Evolutionary conservation across 108 stramenopile species (phyloP), one percentile per base, ranked within the genome.

Genomic region (Fragilariopsis cylindrus): DNA sequence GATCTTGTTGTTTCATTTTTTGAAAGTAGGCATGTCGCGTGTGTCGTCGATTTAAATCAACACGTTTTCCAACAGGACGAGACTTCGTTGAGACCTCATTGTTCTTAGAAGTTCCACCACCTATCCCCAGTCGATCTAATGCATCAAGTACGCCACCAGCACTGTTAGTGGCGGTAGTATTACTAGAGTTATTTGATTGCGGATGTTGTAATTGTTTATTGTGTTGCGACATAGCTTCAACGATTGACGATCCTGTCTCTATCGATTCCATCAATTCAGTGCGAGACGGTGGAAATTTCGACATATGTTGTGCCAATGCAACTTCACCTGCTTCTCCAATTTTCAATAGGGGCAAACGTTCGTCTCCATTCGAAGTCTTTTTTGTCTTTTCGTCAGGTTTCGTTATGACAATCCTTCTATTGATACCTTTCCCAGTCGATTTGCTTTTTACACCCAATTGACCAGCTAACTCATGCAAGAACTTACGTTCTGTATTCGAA

Each of bases 401-500:
- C 41, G 69, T 84, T 8, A 90, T 80, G 9, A 71, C 80, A 49
- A 90, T 88, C 45, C 72, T 76, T 39, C 91, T 65, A 11, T 81
- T 64, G 12, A 87, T 84, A 13, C 85, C 89, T 77, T 88, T 90
- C 21, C 91, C 91, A 48, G 77, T 74, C 48, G 80, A 81, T 68
- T 92, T 92, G 56, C 78, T 80, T 13, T 74, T 77, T 71, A 92
- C 60, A 6, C 91, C 91, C 49, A 92, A 74, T 65, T 82, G 82
- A 8, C 62, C 66, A 7, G 89, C 81, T 46, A 87, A 69, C 75
- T 87, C 72, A 69, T 92, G 91, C 7, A 90, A 70, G 57, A 82
- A 92, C 60, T 92, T 92, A 49, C 91, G 76, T 74, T 90, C 87
- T 8, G 91, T 92, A 72, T 92, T 92, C 62, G 91, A 90, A 63